Conservation (phyloP, 805 yeast species). For the Yarrowia sp. region DNA sequence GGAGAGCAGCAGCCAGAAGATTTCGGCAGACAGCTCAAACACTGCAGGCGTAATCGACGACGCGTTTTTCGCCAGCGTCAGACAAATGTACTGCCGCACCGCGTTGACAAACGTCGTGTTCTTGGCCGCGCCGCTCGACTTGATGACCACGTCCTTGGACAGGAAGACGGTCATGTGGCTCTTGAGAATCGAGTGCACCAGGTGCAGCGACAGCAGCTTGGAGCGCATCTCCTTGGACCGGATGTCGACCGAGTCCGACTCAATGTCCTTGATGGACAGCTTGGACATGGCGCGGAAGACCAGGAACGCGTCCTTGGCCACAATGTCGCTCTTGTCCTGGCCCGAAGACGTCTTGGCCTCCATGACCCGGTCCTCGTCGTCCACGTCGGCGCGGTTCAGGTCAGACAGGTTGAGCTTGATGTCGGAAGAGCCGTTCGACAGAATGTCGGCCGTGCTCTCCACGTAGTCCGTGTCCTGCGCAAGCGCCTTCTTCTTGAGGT, state of each 20-base stretch:
- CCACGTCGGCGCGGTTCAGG: conserved; percentile 28
- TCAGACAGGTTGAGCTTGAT: conserved; percentile 40
- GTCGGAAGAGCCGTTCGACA: conserved; percentile 23
- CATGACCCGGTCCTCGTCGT: conserved; percentile 36
- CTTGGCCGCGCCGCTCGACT: conserved; percentile 38
- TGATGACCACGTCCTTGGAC: conserved; percentile 43
- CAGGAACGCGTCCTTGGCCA: conserved; percentile 86
- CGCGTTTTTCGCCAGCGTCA: conserved; percentile 84
- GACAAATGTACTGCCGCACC: conserved; percentile 76
- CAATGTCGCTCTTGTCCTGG: conserved; percentile 61
- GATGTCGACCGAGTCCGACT: conserved; percentile 56
- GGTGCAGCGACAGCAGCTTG: conserved; percentile 80
- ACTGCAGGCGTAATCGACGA: conserved; percentile 89
- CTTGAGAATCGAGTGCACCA: conserved; percentile 79
- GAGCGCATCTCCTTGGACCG: conserved; percentile 91
- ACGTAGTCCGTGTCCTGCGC: neutral
- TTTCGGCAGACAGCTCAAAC: conserved; percentile 86
- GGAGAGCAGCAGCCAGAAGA: conserved; percentile 84
- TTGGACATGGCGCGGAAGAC: conserved; percentile 94
- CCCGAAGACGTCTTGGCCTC: conserved; percentile 43
- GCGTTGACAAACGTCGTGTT: conserved; percentile 71
- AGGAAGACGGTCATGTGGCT: conserved; percentile 80
- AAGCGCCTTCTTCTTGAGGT: conserved; percentile 32
- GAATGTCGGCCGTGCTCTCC: conserved; percentile 3
- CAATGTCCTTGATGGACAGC: conserved; percentile 80